Base-by-base conservation (phyloP, 176 grass and related monocot genomes). In the Alopecurus myosuroides region DNA sequence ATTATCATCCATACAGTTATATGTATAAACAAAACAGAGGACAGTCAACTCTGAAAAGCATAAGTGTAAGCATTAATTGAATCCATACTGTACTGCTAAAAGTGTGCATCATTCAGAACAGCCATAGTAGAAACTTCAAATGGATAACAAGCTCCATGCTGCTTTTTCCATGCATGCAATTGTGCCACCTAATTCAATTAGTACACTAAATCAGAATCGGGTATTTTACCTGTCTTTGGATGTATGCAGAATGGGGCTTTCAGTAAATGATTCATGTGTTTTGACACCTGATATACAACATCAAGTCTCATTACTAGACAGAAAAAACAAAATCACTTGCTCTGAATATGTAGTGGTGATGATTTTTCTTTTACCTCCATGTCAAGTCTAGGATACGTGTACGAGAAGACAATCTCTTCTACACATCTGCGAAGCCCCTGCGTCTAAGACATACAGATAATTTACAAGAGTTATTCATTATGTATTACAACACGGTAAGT, bases 191-290 rank as follows among this genome's bases (percentile, higher is more conserved):
- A 34, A 61, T 60, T 30, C 63, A 58, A 70, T 7, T 28, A 61
- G 18, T 23, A 77, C 35, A 10, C 7, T 17, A 53, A 86, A 70
- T 22, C 8, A 11, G n/a, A 78, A 55, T 48, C 30, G 13, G 25
- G n/a, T 19, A 29, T 57, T 25, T 63, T 88, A 99, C 97, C 93
- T 88, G 97, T 99, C 79, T 92, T 95, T 22, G 97, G 93, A 48
- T 99, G 97, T 64, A 99, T 87, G 39, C 93, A 99, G 69, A 99
- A 99, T 30, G 93, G 97, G 7, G 93, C 97, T 84, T 99, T 99
- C 30, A 99, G 87, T 76, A 99, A 94, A 86, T 99, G 97, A 58
- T 98, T 98, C 93, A 96, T 98, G 81, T 93, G 93, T 79, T 96
- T 98, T 53, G 93, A 95, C 33, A 98, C 93, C 97, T 98, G 82